phyloP scores from a whole-genome alignment of 306 rosid genomes.

The Lathyrus aphaca region DNA sequence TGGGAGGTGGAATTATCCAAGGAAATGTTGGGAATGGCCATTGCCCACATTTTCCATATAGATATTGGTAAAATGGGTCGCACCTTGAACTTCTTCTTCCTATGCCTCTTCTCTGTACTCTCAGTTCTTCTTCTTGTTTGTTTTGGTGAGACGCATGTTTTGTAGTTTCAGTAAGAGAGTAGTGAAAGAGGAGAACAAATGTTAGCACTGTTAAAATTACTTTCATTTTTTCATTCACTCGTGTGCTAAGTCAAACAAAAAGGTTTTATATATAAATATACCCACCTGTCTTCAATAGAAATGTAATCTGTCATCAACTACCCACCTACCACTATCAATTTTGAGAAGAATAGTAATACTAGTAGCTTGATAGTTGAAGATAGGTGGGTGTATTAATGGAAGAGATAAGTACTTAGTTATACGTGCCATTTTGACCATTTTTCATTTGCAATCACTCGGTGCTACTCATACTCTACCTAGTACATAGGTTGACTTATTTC shows the following conservation, averaged over 20 bases:
- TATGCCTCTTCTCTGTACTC: slow-evolving; percentile 31
- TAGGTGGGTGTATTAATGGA: slow-evolving; percentile 21
- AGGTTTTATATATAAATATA: neutral
- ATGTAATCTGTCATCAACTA: neutral
- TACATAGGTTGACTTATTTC: too few species aligned
- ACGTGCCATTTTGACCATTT: slow-evolving; percentile 45
- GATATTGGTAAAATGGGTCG: slow-evolving; percentile 63
- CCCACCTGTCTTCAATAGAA: too few species aligned
- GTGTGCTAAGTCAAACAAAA: neutral
- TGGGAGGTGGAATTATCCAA: slow-evolving; percentile 31
- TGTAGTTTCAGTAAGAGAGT: slow-evolving; percentile 44
- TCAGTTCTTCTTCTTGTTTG: slow-evolving; percentile 39
- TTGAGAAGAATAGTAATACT: too few species aligned
- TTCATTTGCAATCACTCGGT: too few species aligned
- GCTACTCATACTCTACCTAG: too few species aligned
- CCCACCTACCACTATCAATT: neutral
- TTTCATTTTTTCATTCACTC: slow-evolving; percentile 52
- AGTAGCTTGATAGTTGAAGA: too few species aligned
- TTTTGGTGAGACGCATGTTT: slow-evolving; percentile 9
- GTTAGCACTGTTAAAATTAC: slow-evolving; percentile 41
- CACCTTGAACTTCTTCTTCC: slow-evolving; percentile 44
- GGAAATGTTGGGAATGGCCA: slow-evolving; percentile 77
- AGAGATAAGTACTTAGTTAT: slow-evolving; percentile 39
- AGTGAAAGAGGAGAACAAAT: slow-evolving; percentile 48
- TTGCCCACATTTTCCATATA: slow-evolving; percentile 58